Evolutionary conservation across 768 basidiomycete genomes (phyloP), one percentile per base, ranked within the genome.

Genomic region (Omphalotus guepiniiformis): DNA sequence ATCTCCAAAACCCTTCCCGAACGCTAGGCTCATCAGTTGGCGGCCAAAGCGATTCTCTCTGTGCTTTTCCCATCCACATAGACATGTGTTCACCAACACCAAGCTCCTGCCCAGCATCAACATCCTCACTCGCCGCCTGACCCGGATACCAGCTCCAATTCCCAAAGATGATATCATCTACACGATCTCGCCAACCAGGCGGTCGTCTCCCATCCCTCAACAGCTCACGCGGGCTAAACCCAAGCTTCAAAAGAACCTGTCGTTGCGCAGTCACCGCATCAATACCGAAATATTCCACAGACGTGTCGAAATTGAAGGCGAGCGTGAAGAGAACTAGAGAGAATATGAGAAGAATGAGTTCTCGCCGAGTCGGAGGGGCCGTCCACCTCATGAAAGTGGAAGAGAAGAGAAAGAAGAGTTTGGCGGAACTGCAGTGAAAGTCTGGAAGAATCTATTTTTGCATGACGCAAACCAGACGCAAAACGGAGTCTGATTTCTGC

Each of bases 361-460:
- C 92, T 53, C 90, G 80, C 53, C 83, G 77, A 39, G 76, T 85
- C 9, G 85, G 89, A 42, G 80, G 78, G 2, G 79, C 71, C 35
- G 68, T 63, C 84, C 85, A 88, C 48, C 70, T 66, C 82, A 82
- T 83, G n/a, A n/a, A n/a, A n/a, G n/a, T n/a, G n/a, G n/a, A n/a
- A n/a, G n/a, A n/a, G n/a, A n/a, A n/a, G n/a, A n/a, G n/a, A n/a
- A n/a, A n/a, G n/a, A n/a, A n/a, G n/a, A n/a, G n/a, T n/a, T n/a
- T n/a, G n/a, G n/a, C n/a, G n/a, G n/a, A n/a, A n/a, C n/a, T n/a
- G n/a, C n/a, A n/a, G n/a, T n/a, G n/a, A n/a, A n/a, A n/a, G n/a
- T n/a, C n/a, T n/a, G n/a, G n/a, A n/a, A n/a, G n/a, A n/a, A n/a
- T n/a, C n/a, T n/a, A n/a, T n/a, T n/a, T n/a, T n/a, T n/a, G n/a